Base-by-base conservation (phyloP, 345 rosid species). In the Moricandia moricandioides region DNA sequence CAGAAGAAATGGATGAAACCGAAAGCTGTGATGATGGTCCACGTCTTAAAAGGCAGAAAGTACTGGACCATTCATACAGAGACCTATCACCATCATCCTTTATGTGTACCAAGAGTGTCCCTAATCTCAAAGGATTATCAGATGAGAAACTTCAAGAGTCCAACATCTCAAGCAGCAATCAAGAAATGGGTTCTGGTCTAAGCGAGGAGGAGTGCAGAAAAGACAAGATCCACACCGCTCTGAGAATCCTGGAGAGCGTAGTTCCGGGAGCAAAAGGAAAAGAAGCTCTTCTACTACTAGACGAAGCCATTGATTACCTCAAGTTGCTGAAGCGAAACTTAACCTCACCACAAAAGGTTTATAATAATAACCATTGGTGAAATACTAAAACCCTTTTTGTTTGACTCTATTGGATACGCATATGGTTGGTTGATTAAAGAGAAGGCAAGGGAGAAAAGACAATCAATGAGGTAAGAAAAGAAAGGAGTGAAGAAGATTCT, bases 251-350 rank as follows among this genome's bases (percentile, higher is more conserved):
- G 0, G 92, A 83, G 85, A 83, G 78, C 56, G 76, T 91, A 29
- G 82, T 91, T 66, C 93, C 93, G 0, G 84, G 85, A 33, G 86
- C 83, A 14, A 82, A 88, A 74, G 90, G 89, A 11, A 89, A 88
- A 82, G 88, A 88, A 72, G 85, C 96, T 24, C 34, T 86, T 35
- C 58, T 71, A 55, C 79, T 88, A 66, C 80, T 91, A 21, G 96
- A 89, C 56, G 87, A 91, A 78, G 92, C 96, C 47, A 85, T 89
- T 72, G 78, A 80, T 54, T 89, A 89, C 81, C 80, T 91, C 78
- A 85, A 84, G 82, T 76, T 79, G 14, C 76, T 91, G 77, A 89
- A 86, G 83, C 77, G 69, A 26, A 79, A 86, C 70, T 86, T 85
- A 16, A 63, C 43, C 72, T 74, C 82, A 47, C 67, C 80, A 63